Conservation (phyloP, 2,329 filamentous ascomycete genomes). For the Aspergillus sp. region DNA sequence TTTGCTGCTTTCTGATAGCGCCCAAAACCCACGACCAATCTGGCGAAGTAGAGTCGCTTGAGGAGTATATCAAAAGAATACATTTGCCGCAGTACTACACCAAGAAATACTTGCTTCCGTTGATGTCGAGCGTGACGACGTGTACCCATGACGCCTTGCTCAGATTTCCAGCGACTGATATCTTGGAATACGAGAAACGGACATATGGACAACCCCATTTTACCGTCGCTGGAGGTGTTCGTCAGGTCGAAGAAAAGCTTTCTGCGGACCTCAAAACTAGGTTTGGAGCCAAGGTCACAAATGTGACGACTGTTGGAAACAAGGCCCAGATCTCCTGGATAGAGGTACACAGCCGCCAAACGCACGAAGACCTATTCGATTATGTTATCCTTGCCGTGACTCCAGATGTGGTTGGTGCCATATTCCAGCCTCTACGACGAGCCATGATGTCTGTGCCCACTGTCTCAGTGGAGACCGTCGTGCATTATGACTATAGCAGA, state of each 20-base stretch:
- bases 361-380: constrained; percentile 9
- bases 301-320: constrained; percentile 4
- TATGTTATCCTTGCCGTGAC: constrained; percentile 55
- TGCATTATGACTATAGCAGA: not conserved
- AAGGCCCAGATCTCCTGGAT: constrained; percentile 8
- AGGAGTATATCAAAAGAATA: constrained; percentile 8
- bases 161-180: constrained; percentile 19
- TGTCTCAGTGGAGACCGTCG: not conserved
- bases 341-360: constrained; percentile 12
- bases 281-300: constrained; percentile 12
- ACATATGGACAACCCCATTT: constrained; percentile 21
- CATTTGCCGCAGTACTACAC: constrained; percentile 6
- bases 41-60: constrained; percentile 8
- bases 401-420: constrained; percentile 50
- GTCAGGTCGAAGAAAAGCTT: constrained; percentile 14
- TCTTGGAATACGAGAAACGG: constrained; percentile 17
- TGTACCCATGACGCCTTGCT: constrained; percentile 22
- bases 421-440: constrained; percentile 45
- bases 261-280: constrained; percentile 9
- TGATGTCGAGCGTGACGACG: constrained; percentile 34
- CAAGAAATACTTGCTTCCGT: constrained; percentile 11
- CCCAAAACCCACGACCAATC: not conserved
- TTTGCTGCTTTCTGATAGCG: constrained; percentile 9
- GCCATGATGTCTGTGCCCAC: not conserved
- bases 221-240: constrained; percentile 18